Percentiles rank a stretch among this genome's conserved stretches.
Conservation (phyloP, 2,329 filamentous ascomycete genomes). For the Fusarium graminum region DNA sequence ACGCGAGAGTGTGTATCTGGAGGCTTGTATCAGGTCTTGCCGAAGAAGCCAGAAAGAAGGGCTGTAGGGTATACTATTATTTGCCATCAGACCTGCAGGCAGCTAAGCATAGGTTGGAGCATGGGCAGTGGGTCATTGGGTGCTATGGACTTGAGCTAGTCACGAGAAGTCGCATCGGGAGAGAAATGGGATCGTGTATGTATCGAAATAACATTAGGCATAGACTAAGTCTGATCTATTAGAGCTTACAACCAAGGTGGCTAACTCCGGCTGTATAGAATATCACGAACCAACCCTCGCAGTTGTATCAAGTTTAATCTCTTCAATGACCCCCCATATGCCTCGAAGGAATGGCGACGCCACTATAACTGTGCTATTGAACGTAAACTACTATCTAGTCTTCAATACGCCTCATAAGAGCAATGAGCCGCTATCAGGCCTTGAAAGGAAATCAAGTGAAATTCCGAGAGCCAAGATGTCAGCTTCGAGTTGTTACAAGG, state of each 20-base stretch:
- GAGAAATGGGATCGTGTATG: background rate
- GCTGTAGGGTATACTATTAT: background rate
- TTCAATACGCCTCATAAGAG: background rate
- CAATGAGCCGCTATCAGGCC: background rate
- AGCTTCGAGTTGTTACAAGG: background rate
- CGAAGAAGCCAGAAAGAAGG: background rate
- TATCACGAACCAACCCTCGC: background rate
- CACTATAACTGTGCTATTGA: background rate
- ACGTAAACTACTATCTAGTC: background rate
- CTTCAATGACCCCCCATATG: too few relatives aligned
- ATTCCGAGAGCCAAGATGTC: background rate
- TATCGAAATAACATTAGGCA: background rate
- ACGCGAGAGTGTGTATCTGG: background rate
- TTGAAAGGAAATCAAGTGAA: background rate
- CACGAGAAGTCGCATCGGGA: background rate
- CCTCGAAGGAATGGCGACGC: background rate
- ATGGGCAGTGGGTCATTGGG: background rate
- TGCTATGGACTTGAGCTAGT: background rate
- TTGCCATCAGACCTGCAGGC: background rate
- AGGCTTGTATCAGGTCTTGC: background rate
- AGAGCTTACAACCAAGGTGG: background rate
- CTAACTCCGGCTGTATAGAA: background rate
- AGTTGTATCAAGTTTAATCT: background rate
- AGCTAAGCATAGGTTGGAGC: background rate
- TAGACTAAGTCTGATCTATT: background rate